Conservation (phyloP, 2,329 filamentous ascomycete species). For the Hyphodiscus sp. region DNA sequence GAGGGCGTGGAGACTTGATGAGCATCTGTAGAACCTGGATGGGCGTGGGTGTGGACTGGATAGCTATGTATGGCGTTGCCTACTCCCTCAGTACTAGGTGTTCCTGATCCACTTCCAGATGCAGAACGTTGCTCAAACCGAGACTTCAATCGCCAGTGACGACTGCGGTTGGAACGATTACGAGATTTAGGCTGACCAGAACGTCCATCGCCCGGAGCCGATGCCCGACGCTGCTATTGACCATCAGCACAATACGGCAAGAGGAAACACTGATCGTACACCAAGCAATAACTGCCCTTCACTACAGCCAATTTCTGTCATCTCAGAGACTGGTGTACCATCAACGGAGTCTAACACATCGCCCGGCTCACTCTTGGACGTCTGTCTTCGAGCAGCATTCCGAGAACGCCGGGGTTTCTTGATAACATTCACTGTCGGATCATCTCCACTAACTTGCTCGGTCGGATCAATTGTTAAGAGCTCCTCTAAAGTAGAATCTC, state of each 20-base stretch:
- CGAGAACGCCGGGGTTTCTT: conserved; percentile 15
- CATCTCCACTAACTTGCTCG: background rate
- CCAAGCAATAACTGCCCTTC: conserved; percentile 16
- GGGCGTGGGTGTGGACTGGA: too few relatives aligned
- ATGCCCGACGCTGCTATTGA: conserved; percentile 22
- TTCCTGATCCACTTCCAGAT: conserved; percentile 4
- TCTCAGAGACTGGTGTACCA: conserved; percentile 20
- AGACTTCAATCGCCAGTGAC: conserved; percentile 28
- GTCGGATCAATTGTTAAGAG: background rate
- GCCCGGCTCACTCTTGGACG: conserved; percentile 24
- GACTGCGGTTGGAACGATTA: conserved; percentile 16
- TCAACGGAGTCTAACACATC: conserved; percentile 16
- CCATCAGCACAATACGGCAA: conserved; percentile 7
- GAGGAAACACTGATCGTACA: conserved; percentile 5
- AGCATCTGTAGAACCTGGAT: background rate
- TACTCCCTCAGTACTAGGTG: conserved; percentile 10
- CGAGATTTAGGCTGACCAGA: conserved; percentile 13
- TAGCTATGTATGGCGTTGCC: conserved; percentile 3
- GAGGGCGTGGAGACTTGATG: conserved; percentile 13
- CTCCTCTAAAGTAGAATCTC: conserved; percentile 6
- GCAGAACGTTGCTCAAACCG: conserved; percentile 11
- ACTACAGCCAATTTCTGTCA: conserved; percentile 16
- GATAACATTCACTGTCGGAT: conserved; percentile 5
- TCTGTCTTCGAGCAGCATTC: conserved; percentile 15
- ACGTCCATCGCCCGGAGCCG: conserved; percentile 26